Evolutionary conservation across 176 grass and related monocot species (phyloP).

Genomic region (Eragrostis curvula): DNA sequence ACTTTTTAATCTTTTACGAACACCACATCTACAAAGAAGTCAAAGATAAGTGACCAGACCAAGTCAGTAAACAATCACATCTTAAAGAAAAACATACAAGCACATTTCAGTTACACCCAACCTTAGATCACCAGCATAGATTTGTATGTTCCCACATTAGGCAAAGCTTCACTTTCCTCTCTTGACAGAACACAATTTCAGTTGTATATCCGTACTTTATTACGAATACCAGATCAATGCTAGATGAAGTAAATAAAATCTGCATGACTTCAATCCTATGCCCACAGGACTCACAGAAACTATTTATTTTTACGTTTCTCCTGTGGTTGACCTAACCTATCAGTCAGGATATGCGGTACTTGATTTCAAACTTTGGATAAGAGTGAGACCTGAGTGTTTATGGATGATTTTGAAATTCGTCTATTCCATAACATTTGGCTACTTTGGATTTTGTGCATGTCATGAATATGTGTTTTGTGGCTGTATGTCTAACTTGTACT

Average conservation of each 20-base stretch:
- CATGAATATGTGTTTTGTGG: background rate
- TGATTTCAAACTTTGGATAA: too few relatives aligned
- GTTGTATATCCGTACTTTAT: conserved; percentile 19
- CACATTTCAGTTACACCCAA: background rate
- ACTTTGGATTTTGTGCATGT: background rate
- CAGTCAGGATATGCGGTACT: background rate
- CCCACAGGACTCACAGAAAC: conserved; percentile 13
- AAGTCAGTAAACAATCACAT: too few relatives aligned
- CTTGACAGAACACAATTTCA: background rate
- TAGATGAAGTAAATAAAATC: conserved; percentile 44
- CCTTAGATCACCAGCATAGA: background rate
- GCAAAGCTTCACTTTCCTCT: conserved; percentile 10
- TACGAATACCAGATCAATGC: conserved; percentile 35
- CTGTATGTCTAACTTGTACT: background rate
- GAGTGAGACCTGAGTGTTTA: background rate
- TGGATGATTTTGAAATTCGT: background rate
- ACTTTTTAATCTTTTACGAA: too few relatives aligned
- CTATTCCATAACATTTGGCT: background rate
- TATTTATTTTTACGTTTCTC: conserved; percentile 10
- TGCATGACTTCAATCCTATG: background rate
- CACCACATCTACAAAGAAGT: too few relatives aligned
- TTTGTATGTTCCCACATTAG: conserved; percentile 37
- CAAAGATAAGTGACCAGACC: too few relatives aligned
- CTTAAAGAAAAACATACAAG: too few relatives aligned
- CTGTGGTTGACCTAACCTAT: conserved; percentile 16